Conservation (phyloP, 148 eudicot species). For the Rhododendron kiyosumense region DNA sequence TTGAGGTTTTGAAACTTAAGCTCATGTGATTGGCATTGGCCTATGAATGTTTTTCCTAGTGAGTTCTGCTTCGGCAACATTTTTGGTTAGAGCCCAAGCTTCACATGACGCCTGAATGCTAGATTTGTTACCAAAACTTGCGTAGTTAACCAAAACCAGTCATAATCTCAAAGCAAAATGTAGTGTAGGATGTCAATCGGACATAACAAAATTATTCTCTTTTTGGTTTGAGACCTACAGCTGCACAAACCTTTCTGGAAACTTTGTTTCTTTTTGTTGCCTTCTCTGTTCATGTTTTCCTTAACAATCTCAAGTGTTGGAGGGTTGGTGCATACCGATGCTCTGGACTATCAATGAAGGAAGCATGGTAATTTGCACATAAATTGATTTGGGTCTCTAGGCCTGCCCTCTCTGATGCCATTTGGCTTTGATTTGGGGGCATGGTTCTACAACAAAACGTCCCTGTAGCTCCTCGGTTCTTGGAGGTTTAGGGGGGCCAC, state of each 20-base stretch:
- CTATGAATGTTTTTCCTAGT: background rate
- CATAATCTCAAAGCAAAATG: background rate
- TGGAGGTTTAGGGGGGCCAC: too few relatives aligned
- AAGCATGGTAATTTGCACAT: too few relatives aligned
- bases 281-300: background rate
- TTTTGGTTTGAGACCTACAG: background rate
- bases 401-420: too few relatives aligned
- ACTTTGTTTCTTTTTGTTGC: slow-evolving; percentile 8
- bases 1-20: background rate
- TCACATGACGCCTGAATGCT: background rate
- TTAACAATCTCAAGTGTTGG: background rate
- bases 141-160: background rate
- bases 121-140: background rate
- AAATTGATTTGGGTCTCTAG: too few relatives aligned
- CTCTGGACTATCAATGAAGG: too few relatives aligned
- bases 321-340: background rate
- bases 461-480: too few relatives aligned
- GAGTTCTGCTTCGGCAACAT: background rate
- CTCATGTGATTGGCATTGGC: background rate
- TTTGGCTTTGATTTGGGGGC: too few relatives aligned
- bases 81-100: background rate
- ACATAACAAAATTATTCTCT: background rate
- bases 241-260: background rate
- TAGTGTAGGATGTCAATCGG: background rate
- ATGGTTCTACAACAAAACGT: too few relatives aligned